These are phyloP conservation scores for Stevia rebaudiana DNA, from an alignment of 140 eudicot genomes.

Conservation along the genomic window DNA sequence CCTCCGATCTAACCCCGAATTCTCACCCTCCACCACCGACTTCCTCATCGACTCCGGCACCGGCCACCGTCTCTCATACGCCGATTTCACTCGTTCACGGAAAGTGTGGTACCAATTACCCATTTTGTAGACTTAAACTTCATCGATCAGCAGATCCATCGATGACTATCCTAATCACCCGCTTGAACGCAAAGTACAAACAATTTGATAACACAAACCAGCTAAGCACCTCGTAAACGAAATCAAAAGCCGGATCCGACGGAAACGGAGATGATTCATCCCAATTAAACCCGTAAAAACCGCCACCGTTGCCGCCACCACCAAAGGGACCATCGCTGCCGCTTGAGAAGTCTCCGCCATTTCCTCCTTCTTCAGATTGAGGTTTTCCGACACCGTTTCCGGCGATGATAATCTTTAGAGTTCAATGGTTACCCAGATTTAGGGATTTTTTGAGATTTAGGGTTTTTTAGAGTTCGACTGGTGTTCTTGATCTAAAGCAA, in stretches of 20 bases:
- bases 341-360: slow-evolving; percentile 38
- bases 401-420: no score
- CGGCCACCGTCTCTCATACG: slow-evolving; percentile 46
- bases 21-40: slow-evolving; percentile 33
- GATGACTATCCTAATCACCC: slow-evolving; percentile 47
- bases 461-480: no score
- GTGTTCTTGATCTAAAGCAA: no score
- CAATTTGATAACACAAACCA: slow-evolving; percentile 82
- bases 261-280: slow-evolving; percentile 45
- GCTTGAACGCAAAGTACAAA: slow-evolving; percentile 73
- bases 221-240: slow-evolving; percentile 59
- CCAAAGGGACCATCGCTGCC: slow-evolving; percentile 55
- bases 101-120: no score
- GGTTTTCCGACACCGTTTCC: no score
- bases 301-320: slow-evolving; percentile 35
- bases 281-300: slow-evolving; percentile 41
- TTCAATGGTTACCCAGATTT: no score
- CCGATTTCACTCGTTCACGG: neutral
- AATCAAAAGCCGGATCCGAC: slow-evolving; percentile 76
- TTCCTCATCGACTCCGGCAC: slow-evolving; percentile 73
- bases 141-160: no score
- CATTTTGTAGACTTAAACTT: no score
- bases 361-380: no score
- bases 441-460: no score
- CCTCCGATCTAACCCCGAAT: slow-evolving; percentile 34